phyloP scores from a whole-genome alignment of 2,329 filamentous ascomycete genomes.

The Pseudopithomyces chartarum region DNA sequence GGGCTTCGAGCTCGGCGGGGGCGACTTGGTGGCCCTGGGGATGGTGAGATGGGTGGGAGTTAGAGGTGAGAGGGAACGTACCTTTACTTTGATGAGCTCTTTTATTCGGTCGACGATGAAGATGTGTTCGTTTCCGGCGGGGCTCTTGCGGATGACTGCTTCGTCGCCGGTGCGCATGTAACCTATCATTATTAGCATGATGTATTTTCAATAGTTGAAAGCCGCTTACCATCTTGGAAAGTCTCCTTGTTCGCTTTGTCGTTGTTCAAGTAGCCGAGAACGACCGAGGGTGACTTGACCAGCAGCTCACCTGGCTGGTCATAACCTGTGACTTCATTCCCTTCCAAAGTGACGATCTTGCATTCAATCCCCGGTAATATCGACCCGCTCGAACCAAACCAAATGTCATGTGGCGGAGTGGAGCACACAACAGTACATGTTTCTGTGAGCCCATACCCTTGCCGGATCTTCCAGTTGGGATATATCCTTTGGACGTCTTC shows the following conservation, averaged over 20 bases:
- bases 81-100: conserved; percentile 79
- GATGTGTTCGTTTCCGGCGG: conserved; percentile 75
- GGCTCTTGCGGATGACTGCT: conserved; percentile 68
- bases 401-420: conserved; percentile 66
- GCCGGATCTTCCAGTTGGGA: conserved; percentile 68
- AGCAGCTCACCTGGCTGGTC: conserved; percentile 81
- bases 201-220: not conserved
- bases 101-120: conserved; percentile 84
- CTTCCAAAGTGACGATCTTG: conserved; percentile 71
- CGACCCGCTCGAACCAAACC: conserved; percentile 73
- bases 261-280: conserved; percentile 86
- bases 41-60: not conserved
- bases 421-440: conserved; percentile 71
- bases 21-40: conserved; percentile 79
- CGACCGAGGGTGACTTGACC: conserved; percentile 76
- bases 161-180: conserved; percentile 90
- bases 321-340: conserved; percentile 70
- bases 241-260: conserved; percentile 81
- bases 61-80: conserved; percentile 39
- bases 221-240: conserved; percentile 62
- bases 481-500: conserved; percentile 65
- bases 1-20: conserved; percentile 80
- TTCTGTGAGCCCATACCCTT: conserved; percentile 82
- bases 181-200: conserved; percentile 15
- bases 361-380: conserved; percentile 68